Conservation (phyloP, 352 stramenopile genomes). For the Phytophthora melonis region DNA sequence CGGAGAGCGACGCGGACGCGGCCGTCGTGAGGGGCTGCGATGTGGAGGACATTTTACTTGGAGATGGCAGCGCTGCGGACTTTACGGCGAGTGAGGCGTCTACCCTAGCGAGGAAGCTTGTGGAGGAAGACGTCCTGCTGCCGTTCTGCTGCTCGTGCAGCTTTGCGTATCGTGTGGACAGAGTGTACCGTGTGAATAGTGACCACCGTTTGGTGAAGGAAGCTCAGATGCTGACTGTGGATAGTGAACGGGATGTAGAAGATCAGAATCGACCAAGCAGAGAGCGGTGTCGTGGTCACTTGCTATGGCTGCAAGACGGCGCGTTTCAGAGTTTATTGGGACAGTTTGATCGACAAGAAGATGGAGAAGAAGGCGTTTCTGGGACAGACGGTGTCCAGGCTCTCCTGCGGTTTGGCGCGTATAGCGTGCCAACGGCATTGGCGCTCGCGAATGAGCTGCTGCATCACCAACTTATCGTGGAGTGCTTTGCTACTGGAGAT, state of each 20-base stretch:
- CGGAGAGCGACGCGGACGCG: conserved; percentile 27
- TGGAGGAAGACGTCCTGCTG: conserved; percentile 41
- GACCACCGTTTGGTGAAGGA: conserved; percentile 30
- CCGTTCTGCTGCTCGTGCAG: conserved; percentile 47
- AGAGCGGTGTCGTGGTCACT: conserved; percentile 28
- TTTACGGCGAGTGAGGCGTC: conserved; percentile 31
- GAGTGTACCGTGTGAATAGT: conserved; percentile 46
- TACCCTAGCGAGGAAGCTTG: conserved; percentile 24
- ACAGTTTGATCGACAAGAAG: conserved; percentile 20
- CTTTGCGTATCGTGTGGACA: conserved; percentile 37
- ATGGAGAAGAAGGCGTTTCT: conserved; percentile 31
- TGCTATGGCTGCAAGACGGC: conserved; percentile 31
- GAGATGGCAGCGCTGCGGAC: conserved; percentile 26
- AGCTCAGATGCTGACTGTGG: conserved; percentile 22
- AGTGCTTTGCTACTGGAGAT: conserved; percentile 22
- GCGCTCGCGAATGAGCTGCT: conserved; percentile 47
- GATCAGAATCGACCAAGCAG: neutral
- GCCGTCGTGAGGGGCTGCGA: conserved; percentile 42
- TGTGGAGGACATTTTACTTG: conserved; percentile 39
- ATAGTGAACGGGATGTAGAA: neutral
- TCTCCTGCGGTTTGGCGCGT: conserved; percentile 49
- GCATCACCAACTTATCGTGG: conserved; percentile 38
- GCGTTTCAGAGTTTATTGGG: conserved; percentile 23
- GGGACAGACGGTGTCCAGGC: conserved; percentile 52
- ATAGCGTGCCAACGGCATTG: conserved; percentile 53